Evolutionary conservation across 202 grass and related monocot genomes (phyloP), one percentile per base, ranked within the genome.

Genomic region (Schoenoplectus triqueter): DNA sequence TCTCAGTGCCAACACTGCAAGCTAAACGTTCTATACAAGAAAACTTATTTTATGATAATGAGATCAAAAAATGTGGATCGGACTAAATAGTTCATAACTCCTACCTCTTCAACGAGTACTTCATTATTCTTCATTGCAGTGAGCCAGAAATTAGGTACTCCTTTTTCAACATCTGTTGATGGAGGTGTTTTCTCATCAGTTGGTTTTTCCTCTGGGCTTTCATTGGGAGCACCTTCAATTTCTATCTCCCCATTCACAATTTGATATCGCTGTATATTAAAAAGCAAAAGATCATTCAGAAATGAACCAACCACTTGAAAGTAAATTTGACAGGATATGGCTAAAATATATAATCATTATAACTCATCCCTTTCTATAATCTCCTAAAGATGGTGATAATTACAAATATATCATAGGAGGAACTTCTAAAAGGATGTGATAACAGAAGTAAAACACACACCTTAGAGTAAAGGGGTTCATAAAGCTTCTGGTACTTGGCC

Each of bases 61-160:
- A 57, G 22, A 78, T n/a, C 21, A 59, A 46, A 74, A 62, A 14
- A 46, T 62, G 55, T 42, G 39, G 14, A 79, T 46, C 7, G 6
- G 7, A 62, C 31, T 2, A 4, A 11, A 79, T 4, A 75, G 10
- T 11, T 51, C 52, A 62, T 21, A 21, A 6, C 44, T 80, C 47
- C 1, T 91, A 96, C 96, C 92, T 96, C 96, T 5, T 96, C 91
- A 47, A 82, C 60, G 20, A 99, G 85, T 56, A 99, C 86, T 84
- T 99, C 96, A 82, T 96, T 99, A 40, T 90, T 95, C 86, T 99
- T 99, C 92, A 99, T 84, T 68, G 96, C 91, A 87, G 82, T 92
- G 52, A 96, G 86, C 96, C 96, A 99, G 86, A 99, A 99, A 86
- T 94, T 86, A 52, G 93, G 96, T 41, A 99, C 89, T 84, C 96